Evolutionary conservation across 805 yeast genomes (phyloP).

Genomic region (Ascoidea asiatica): DNA sequence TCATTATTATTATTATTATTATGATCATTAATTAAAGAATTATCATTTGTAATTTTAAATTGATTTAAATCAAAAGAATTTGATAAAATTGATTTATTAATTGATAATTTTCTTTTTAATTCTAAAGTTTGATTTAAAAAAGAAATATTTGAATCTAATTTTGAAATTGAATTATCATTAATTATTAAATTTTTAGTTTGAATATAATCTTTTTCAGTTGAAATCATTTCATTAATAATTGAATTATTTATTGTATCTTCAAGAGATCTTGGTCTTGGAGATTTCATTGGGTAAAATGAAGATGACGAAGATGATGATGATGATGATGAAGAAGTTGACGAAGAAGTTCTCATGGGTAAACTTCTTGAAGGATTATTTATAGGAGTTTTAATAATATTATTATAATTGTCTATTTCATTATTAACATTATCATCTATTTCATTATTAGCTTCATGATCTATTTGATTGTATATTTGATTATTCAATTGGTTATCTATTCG

Average conservation of each 20-base stretch:
- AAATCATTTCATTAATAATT: not conserved
- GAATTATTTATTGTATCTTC: not conserved
- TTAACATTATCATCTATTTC: not conserved
- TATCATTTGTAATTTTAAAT: no score
- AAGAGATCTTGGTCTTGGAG: no score
- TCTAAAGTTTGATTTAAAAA: not conserved
- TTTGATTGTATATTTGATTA: no score
- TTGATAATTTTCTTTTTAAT: not conserved
- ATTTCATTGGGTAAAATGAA: not conserved
- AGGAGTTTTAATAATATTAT: no score
- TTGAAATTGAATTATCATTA: not conserved
- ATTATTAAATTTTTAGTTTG: no score
- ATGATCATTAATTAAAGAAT: not conserved
- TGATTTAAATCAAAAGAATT: no score
- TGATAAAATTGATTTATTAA: not conserved
- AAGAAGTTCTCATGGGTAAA: not conserved
- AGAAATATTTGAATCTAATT: not conserved
- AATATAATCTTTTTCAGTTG: not conserved
- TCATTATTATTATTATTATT: no score
- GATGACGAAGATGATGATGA: not conserved
- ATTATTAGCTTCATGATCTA: not conserved
- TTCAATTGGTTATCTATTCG: not conserved
- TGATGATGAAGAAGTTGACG: not conserved
- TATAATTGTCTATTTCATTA: not conserved
- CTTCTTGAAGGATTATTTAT: not conserved